These are phyloP conservation scores for Dictyostelium firmibasis DNA, from an alignment of 78 protist genomes.

Conservation along the genomic window DNA sequence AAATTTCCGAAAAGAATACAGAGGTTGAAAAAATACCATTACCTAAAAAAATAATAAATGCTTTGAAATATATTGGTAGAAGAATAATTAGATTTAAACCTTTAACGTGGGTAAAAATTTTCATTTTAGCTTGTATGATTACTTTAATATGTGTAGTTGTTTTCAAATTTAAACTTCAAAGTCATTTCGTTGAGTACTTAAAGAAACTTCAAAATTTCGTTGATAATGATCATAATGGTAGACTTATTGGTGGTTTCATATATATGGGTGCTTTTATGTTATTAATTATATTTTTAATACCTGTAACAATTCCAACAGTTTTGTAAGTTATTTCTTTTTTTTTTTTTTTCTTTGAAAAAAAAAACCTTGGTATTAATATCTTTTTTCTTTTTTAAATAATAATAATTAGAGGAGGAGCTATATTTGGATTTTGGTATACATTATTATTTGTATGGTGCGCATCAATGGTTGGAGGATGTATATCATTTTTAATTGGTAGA, in stretches of 20 bases:
- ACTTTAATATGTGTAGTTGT: slow-evolving; percentile 12
- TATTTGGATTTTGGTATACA: slow-evolving; percentile 43
- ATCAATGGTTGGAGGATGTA: slow-evolving; percentile 55
- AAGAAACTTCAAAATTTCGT: background rate
- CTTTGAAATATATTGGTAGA: background rate
- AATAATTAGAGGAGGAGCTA: slow-evolving; percentile 20
- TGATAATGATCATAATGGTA: background rate
- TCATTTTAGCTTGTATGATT: background rate
- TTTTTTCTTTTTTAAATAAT: background rate
- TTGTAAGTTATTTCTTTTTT: background rate
- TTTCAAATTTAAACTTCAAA: slow-evolving; percentile 35
- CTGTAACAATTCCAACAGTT: slow-evolving; percentile 68
- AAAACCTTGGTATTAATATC: no score
- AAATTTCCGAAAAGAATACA: background rate
- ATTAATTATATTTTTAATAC: slow-evolving; percentile 48
- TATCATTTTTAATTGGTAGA: slow-evolving; percentile 58
- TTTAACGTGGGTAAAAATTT: slow-evolving; percentile 30
- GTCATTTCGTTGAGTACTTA: background rate
- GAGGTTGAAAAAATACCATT: background rate
- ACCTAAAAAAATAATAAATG: background rate
- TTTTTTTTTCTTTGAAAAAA: no score
- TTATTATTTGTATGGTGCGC: slow-evolving; percentile 50
- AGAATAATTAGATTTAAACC: background rate
- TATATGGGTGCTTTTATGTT: slow-evolving; percentile 31
- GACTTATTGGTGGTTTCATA: slow-evolving; percentile 20